Base-by-base conservation (phyloP, 176 grass and related monocot genomes). In the Alloteropsis semialata region DNA sequence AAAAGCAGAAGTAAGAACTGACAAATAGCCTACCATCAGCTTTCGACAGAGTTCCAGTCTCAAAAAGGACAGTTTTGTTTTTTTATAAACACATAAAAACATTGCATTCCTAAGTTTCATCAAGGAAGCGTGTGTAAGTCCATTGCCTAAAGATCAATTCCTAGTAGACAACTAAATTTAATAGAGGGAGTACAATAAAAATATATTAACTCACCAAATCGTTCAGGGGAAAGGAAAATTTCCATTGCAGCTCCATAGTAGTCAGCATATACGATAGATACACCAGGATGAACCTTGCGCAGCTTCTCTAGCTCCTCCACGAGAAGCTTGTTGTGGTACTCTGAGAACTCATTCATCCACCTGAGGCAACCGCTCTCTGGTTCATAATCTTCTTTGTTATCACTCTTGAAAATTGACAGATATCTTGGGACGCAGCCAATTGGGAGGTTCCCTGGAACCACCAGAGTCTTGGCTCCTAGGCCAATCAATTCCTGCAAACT, bases 401-500 rank as follows among this genome's bases (percentile, higher is more conserved):
- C 18, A 61, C 87, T 98, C 81, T 84, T 90, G 48, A 93, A 95
- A 37, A 90, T 53, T 34, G 82, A 85, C 4, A 98, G 73, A 64
- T 95, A 98, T 14, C 55, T 46, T 17, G 96, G 91, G 30, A 88
- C 28, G 21, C 96, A 98, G 3, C 96, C 96, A 22, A 95, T 93
- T 25, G 96, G 96, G 49, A 98, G 90, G 78, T 95, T 98, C 43
- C 91, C 88, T 28, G 96, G 96, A 64, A 98, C 87, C 18, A 98
- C 46, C 70, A 98, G 77, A 29, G 82, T 96, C 74, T 89, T 95
- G 10, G 89, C 96, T 39, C 96, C 96, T 25, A 88, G 79, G n/a
- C 21, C 42, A 84, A 95, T 92, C 82, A 98, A 75, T 76, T 95
- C 89, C 96, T 98, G 43, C 10, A 70, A 78, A 87, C 55, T 41